These are phyloP conservation scores for Arthrobotrys sphaeroides DNA, from an alignment of 2,329 filamentous ascomycete species.

Conservation along the genomic window DNA sequence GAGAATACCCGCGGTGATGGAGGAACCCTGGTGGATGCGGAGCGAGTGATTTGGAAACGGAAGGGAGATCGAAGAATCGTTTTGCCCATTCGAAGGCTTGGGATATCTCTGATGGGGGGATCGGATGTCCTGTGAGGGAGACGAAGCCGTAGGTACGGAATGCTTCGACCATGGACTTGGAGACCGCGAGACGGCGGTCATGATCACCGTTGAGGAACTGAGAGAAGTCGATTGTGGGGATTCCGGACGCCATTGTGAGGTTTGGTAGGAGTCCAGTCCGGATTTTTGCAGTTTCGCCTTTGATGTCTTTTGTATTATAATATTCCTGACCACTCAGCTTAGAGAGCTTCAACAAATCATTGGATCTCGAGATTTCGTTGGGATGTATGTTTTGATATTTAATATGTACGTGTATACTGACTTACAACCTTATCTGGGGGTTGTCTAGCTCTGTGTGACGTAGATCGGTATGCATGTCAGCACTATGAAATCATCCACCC, in stretches of 20 bases:
- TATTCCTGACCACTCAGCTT: too few relatives aligned
- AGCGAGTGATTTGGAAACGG: conserved; percentile 16
- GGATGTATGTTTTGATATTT: too few relatives aligned
- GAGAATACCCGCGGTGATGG: conserved; percentile 64
- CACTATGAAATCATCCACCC: too few relatives aligned
- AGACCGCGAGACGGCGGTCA: not conserved
- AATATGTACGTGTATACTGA: too few relatives aligned
- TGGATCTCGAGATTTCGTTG: too few relatives aligned
- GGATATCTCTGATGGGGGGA: conserved; percentile 25
- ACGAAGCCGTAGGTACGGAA: conserved; percentile 45
- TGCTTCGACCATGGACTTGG: conserved; percentile 29
- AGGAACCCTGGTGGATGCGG: conserved; percentile 54
- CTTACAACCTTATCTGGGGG: too few relatives aligned
- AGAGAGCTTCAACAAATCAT: too few relatives aligned
- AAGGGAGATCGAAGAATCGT: conserved; percentile 28
- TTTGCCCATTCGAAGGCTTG: conserved; percentile 40
- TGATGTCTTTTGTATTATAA: too few relatives aligned
- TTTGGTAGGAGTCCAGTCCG: not conserved
- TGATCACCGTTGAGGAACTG: conserved; percentile 22
- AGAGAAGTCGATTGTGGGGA: conserved; percentile 44
- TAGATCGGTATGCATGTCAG: too few relatives aligned
- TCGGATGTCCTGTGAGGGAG: conserved; percentile 25
- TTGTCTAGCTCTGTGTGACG: too few relatives aligned
- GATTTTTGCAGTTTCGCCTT: too few relatives aligned
- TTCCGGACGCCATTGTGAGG: conserved; percentile 14